Conservation (phyloP, 2,329 filamentous ascomycete genomes). For the Ceratocystis alfenasii region DNA sequence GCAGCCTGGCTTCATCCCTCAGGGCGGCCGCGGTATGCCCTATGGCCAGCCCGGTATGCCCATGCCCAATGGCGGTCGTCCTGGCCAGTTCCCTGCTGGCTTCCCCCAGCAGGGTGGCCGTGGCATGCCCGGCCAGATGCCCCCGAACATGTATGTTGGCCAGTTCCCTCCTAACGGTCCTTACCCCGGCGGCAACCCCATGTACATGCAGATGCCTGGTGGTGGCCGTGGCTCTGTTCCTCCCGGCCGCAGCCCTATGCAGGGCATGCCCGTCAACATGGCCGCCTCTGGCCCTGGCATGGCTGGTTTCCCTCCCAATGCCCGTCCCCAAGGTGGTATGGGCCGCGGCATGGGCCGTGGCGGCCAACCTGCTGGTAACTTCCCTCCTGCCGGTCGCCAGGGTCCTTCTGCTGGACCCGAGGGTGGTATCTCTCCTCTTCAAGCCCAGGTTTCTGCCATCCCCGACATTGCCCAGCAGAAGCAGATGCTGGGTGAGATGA, state of each 20-base stretch:
- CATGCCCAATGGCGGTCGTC: conserved; percentile 66
- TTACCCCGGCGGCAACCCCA: conserved; percentile 68
- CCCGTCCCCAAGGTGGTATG: conserved; percentile 40
- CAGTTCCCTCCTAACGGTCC: conserved; percentile 67
- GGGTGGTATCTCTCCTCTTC: conserved; percentile 28
- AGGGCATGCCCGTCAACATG: conserved; percentile 59
- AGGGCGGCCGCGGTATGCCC: conserved; percentile 52
- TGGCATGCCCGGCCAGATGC: conserved; percentile 73
- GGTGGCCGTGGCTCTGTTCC: conserved; percentile 52
- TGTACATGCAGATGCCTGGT: conserved; percentile 65
- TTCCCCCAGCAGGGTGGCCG: conserved; percentile 84
- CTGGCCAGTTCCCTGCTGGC: conserved; percentile 69
- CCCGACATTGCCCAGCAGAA: conserved; percentile 71
- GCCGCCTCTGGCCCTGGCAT: conserved; percentile 38
- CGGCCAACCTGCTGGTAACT: conserved; percentile 32
- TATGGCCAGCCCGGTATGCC: conserved; percentile 56
- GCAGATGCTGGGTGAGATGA: conserved; percentile 93
- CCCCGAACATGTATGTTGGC: conserved; percentile 71
- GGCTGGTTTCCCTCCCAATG: conserved; percentile 47
- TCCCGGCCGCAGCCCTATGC: conserved; percentile 61
- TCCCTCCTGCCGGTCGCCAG: conserved; percentile 39
- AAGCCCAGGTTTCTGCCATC: conserved; percentile 48
- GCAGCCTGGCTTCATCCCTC: conserved; percentile 57
- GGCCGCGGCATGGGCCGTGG: conserved; percentile 37
- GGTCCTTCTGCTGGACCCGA: conserved; percentile 14